Evolutionary conservation across 768 basidiomycete genomes (phyloP).

Genomic region (Hydnum rufescens): DNA sequence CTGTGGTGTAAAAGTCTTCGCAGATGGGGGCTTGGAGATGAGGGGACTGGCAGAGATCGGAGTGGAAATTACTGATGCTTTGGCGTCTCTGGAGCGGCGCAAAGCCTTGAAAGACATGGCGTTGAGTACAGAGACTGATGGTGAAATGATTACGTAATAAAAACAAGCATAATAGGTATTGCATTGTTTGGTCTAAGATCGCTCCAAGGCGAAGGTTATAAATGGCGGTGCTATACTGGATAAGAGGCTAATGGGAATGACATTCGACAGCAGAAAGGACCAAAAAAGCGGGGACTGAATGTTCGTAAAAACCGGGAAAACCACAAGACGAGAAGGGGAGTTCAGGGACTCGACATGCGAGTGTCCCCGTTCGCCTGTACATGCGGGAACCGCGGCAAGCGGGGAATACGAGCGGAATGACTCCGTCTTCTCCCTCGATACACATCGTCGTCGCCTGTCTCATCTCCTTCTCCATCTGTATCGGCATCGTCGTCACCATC

Average conservation of each 20-base stretch:
- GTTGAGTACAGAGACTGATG: too few relatives aligned
- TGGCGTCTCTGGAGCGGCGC: conserved; percentile 49
- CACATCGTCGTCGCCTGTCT: conserved; percentile 4
- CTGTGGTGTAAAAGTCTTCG: conserved; percentile 65
- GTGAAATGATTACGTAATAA: too few relatives aligned
- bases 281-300: too few relatives aligned
- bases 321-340: too few relatives aligned
- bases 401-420: not conserved
- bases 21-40: conserved; percentile 41
- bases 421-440: not conserved
- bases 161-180: too few relatives aligned
- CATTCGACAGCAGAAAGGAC: too few relatives aligned
- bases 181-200: too few relatives aligned
- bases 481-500: conserved; percentile 20
- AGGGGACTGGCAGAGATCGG: conserved; percentile 56
- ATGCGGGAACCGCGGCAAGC: not conserved
- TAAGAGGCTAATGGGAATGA: too few relatives aligned
- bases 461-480: conserved; percentile 18
- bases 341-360: not conserved
- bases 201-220: too few relatives aligned
- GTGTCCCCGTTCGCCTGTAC: too few relatives aligned
- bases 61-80: conserved; percentile 31
- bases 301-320: too few relatives aligned
- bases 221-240: too few relatives aligned
- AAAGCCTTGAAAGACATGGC: conserved; percentile 49